Conservation (phyloP, 495 filamentous ascomycete species). For the Xylaria flabelliformis region DNA sequence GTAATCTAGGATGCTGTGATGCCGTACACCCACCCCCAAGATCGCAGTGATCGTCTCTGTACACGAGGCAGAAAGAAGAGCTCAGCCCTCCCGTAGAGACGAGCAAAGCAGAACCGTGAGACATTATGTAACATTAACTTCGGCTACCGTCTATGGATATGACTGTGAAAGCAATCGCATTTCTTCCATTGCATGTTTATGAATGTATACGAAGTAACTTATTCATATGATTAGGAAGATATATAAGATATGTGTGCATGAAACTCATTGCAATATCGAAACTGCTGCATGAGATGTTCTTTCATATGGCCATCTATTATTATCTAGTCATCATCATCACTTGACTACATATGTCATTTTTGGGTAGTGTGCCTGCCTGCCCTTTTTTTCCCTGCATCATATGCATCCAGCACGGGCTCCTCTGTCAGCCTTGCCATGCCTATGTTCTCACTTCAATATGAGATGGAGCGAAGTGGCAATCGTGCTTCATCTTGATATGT, state of each 20-base stretch:
- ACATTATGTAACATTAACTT: slow-evolving; percentile 15
- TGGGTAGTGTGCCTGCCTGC: slow-evolving; percentile 11
- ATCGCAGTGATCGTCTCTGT: not conserved
- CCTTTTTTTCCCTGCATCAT: not conserved
- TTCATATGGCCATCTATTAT: slow-evolving; percentile 17
- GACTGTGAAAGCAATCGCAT: not conserved
- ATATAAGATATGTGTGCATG: not conserved
- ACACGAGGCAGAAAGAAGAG: not conserved
- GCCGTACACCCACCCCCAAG: not conserved
- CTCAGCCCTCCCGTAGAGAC: not conserved
- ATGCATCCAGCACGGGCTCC: slow-evolving; percentile 5
- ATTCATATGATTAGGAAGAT: not conserved
- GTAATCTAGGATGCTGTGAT: not conserved
- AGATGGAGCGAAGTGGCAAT: slow-evolving; percentile 13
- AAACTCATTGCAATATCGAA: not conserved
- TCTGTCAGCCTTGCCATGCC: slow-evolving; percentile 3
- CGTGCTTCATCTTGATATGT: slow-evolving; percentile 31
- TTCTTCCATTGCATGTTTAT: not conserved
- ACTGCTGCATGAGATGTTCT: not conserved
- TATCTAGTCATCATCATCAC: slow-evolving; percentile 22
- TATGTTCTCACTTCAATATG: slow-evolving; percentile 21
- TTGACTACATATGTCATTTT: slow-evolving; percentile 20
- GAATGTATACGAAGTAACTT: not conserved
- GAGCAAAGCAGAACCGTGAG: slow-evolving; percentile 1
- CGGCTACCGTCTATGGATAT: not conserved